Percentiles rank a stretch among this genome's conserved stretches.
Evolutionary conservation across 306 rosid genomes (phyloP).

Genomic region (Sesbania bispinosa): DNA sequence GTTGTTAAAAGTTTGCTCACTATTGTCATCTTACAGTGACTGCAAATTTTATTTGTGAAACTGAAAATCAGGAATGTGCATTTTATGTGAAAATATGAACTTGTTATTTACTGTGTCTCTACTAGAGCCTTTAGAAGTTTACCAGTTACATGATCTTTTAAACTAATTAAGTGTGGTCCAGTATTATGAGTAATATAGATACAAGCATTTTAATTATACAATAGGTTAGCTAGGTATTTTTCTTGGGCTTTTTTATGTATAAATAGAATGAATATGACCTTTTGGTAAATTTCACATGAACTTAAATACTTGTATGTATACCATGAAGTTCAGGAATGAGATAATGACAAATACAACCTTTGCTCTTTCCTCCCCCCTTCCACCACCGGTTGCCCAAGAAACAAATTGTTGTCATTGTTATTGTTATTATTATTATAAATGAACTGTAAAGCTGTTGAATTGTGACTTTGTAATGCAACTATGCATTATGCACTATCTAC

Average conservation of each 20-base stretch:
- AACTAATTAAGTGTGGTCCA: constrained; percentile 2
- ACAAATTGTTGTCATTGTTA: not conserved
- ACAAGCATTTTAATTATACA: not conserved
- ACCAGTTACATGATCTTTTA: not conserved
- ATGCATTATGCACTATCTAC: constrained; percentile 10
- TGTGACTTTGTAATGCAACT: constrained; percentile 13
- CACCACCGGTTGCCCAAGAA: not conserved
- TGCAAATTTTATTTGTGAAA: not conserved
- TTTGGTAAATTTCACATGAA: not conserved
- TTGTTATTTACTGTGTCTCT: not conserved
- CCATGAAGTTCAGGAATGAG: not conserved
- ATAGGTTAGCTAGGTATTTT: not conserved
- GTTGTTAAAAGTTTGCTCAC: constrained; percentile 4
- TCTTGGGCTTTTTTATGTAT: not conserved
- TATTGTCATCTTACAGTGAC: not conserved
- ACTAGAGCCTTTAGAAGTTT: not conserved
- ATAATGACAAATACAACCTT: not conserved
- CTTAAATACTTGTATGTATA: not conserved
- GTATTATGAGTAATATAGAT: not conserved
- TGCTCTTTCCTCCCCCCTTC: not conserved
- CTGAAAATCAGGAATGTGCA: constrained; percentile 7
- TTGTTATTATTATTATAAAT: not conserved
- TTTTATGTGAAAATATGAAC: not conserved
- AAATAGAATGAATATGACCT: not conserved
- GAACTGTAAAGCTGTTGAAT: constrained; percentile 19